Evolutionary conservation across 306 rosid species (phyloP).

Genomic region (Dryas drummondii): DNA sequence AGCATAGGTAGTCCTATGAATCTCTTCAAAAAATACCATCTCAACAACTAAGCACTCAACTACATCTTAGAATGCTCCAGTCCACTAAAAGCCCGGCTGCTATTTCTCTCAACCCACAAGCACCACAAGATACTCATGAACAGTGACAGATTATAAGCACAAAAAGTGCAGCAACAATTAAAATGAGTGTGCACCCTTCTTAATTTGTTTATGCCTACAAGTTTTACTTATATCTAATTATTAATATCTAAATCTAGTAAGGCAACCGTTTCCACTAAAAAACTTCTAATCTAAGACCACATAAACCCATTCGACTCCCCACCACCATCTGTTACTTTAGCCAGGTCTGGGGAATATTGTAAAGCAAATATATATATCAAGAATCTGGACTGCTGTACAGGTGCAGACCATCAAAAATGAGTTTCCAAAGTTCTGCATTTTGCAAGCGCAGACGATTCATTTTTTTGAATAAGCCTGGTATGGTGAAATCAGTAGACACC

Average conservation of each 20-base stretch:
- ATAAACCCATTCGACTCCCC: no score
- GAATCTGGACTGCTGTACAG: neutral
- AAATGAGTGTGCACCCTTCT: neutral
- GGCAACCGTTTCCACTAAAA: neutral
- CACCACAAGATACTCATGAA: neutral
- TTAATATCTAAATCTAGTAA: neutral
- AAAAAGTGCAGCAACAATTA: neutral
- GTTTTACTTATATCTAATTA: neutral
- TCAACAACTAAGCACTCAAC: neutral
- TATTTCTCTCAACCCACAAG: slow-evolving; percentile 2
- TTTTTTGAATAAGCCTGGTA: no score
- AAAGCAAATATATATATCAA: neutral
- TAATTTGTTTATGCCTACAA: neutral
- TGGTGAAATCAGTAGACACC: no score
- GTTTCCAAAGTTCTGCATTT: neutral
- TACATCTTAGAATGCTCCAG: neutral
- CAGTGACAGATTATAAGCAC: neutral
- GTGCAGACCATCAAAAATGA: neutral
- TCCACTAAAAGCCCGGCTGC: neutral
- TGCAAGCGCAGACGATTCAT: neutral
- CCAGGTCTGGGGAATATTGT: neutral
- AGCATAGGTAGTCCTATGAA: neutral
- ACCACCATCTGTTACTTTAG: neutral
- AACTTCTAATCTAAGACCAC: neutral
- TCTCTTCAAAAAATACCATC: neutral